Conservation (phyloP, 257 asterid species). For the Solanum corneliomulleri region DNA sequence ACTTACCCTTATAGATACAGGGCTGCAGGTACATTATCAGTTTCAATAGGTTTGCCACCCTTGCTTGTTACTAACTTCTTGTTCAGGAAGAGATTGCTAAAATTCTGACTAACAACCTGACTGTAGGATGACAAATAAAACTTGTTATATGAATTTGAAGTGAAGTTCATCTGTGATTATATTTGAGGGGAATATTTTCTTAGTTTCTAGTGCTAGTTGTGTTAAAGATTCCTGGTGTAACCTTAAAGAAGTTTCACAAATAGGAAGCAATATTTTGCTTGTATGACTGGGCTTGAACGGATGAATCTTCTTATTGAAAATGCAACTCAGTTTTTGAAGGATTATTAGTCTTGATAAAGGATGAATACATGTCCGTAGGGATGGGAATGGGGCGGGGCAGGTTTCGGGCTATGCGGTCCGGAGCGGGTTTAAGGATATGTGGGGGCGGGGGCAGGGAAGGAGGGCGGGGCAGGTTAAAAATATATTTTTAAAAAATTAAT, state of each 20-base stretch:
- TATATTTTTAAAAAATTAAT: too few species aligned
- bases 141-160: background rate
- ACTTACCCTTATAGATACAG: constrained; percentile 43
- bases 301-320: background rate
- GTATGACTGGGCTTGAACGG: background rate
- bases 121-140: background rate
- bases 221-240: background rate
- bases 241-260: background rate
- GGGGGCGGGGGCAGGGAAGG: background rate
- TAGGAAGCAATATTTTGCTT: background rate
- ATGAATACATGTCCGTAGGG: background rate
- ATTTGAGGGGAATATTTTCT: background rate
- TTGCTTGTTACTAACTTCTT: background rate
- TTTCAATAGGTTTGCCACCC: background rate
- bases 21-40: constrained; percentile 30
- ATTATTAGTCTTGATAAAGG: background rate
- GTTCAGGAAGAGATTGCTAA: background rate
- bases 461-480: background rate
- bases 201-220: background rate
- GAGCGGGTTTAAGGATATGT: background rate
- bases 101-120: background rate
- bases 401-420: background rate
- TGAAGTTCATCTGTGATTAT: background rate
- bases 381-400: background rate
- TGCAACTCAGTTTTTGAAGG: background rate